These are phyloP conservation scores for Solanum lignicaule DNA, from an alignment of 257 asterid species.

Conservation along the genomic window DNA sequence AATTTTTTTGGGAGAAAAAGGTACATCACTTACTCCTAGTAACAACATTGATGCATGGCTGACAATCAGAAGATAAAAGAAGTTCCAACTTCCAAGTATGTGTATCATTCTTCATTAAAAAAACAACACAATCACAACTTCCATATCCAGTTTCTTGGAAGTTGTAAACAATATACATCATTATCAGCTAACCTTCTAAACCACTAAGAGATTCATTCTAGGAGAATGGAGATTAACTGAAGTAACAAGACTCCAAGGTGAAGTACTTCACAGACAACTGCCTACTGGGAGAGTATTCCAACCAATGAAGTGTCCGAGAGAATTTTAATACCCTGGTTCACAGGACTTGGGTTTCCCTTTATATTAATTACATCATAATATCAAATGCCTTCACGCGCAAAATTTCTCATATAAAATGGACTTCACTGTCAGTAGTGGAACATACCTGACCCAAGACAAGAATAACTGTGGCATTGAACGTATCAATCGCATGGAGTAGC, in stretches of 20 bases:
- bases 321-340: background rate
- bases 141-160: background rate
- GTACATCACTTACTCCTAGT: background rate
- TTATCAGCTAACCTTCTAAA: background rate
- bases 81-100: background rate
- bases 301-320: background rate
- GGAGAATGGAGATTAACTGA: background rate
- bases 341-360: background rate
- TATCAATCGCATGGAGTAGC: conserved; percentile 87
- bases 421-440: background rate
- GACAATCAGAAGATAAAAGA: background rate
- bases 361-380: background rate
- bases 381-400: background rate
- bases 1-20: background rate
- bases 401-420: background rate
- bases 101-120: background rate
- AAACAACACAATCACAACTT: background rate
- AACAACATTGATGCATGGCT: background rate
- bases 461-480: conserved; percentile 72
- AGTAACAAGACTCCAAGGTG: background rate
- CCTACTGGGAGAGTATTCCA: background rate
- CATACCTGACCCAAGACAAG: conserved; percentile 95
- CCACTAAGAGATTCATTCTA: background rate
- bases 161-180: background rate
- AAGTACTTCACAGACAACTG: background rate